phyloP scores from a whole-genome alignment of 192 early-diverging fungal species.

The Podila minutissima region DNA sequence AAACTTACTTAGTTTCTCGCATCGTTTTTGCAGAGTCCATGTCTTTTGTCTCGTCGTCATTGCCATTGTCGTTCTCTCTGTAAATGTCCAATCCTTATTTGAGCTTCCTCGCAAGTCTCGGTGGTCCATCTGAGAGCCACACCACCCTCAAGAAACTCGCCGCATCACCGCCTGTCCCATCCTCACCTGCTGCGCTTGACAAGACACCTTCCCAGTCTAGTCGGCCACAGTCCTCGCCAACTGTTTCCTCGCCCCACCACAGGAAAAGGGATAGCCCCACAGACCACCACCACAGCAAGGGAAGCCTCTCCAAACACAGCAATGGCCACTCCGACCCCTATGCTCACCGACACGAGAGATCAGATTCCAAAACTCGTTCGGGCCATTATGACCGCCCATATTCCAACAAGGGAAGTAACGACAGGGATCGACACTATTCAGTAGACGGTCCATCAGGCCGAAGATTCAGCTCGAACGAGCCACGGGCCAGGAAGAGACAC shows the following conservation, averaged over 20 bases:
- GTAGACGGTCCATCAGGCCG: background rate
- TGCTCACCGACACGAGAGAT: conserved; percentile 21
- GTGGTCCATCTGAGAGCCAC: conserved; percentile 43
- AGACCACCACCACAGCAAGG: background rate
- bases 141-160: conserved; percentile 52
- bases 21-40: background rate
- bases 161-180: background rate
- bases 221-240: conserved; percentile 3
- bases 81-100: conserved; percentile 54
- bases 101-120: conserved; percentile 39
- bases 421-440: conserved; percentile 12
- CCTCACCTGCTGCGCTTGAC: background rate
- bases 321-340: background rate
- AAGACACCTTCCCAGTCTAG: conserved; percentile 1
- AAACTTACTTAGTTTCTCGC: no score
- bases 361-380: conserved; percentile 22
- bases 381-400: conserved; percentile 26
- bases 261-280: background rate
- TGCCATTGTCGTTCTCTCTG: background rate
- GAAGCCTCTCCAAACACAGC: background rate
- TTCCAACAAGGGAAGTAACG: conserved; percentile 3
- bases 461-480: background rate
- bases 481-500: conserved; percentile 24
- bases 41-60: background rate
- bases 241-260: background rate